Conservation (phyloP, 2,329 filamentous ascomycete genomes). For the Colletotrichum paranaense region DNA sequence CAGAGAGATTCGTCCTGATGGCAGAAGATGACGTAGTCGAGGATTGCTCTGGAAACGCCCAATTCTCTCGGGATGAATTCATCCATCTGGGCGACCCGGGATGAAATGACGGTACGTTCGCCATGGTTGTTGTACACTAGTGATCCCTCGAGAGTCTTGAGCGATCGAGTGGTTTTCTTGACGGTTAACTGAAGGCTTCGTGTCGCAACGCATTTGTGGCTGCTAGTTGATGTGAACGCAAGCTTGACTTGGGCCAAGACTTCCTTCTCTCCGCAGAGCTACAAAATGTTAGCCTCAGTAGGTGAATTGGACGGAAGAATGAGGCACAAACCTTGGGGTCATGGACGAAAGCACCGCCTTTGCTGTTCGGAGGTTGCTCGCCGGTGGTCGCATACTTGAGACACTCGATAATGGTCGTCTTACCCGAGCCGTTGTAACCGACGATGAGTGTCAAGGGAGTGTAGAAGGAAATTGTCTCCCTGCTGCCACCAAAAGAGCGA, state of each 20-base stretch:
- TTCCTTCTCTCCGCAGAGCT: slow-evolving; percentile 86
- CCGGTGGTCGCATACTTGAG: slow-evolving; percentile 98
- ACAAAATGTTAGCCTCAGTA: neutral
- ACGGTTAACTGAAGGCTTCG: slow-evolving; percentile 87
- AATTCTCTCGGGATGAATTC: slow-evolving; percentile 85
- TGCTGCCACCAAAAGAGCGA: slow-evolving; percentile 81
- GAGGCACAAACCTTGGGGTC: slow-evolving; percentile 79
- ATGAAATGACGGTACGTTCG: slow-evolving; percentile 82
- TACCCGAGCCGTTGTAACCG: slow-evolving; percentile 96
- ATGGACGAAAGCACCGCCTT: slow-evolving; percentile 92
- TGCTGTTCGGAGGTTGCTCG: slow-evolving; percentile 90
- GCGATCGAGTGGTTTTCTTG: slow-evolving; percentile 79
- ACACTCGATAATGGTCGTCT: slow-evolving; percentile 98
- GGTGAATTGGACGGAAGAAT: no score
- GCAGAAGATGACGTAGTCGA: slow-evolving; percentile 97
- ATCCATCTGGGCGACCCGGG: slow-evolving; percentile 83
- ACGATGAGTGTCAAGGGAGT: slow-evolving; percentile 95
- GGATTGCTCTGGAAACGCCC: slow-evolving; percentile 88
- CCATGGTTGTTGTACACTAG: slow-evolving; percentile 82
- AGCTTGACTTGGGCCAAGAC: slow-evolving; percentile 93
- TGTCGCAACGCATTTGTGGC: slow-evolving; percentile 83
- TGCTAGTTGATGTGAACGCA: slow-evolving; percentile 82
- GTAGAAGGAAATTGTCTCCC: slow-evolving; percentile 87
- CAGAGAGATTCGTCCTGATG: slow-evolving; percentile 98
- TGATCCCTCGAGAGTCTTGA: slow-evolving; percentile 87